These are phyloP conservation scores for Sequoia sempervirens DNA, from an alignment of 75 land plant genomes.

Conservation along the genomic window DNA sequence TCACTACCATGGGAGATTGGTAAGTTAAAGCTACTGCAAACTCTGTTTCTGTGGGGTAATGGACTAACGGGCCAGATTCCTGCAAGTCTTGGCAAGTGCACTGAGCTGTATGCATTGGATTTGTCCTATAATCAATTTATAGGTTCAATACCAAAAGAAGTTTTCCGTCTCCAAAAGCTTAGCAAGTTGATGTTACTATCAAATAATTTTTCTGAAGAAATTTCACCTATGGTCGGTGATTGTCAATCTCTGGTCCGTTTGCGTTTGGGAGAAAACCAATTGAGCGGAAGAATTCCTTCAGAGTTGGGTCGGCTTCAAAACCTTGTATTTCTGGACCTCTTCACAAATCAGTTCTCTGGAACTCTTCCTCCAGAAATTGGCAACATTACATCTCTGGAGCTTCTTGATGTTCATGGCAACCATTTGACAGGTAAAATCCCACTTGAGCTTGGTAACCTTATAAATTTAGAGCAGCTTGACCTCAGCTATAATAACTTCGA, in stretches of 20 bases:
- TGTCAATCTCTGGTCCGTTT: slow-evolving; percentile 60
- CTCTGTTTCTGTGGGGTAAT: slow-evolving; percentile 74
- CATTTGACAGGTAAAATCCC: slow-evolving; percentile 65
- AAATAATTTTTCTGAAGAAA: slow-evolving; percentile 51
- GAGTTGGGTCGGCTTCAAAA: slow-evolving; percentile 69
- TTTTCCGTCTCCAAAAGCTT: slow-evolving; percentile 61
- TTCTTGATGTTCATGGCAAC: slow-evolving; percentile 84
- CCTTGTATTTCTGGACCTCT: slow-evolving; percentile 74
- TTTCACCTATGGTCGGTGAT: slow-evolving; percentile 48
- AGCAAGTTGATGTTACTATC: slow-evolving; percentile 69
- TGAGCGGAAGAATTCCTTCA: slow-evolving; percentile 65
- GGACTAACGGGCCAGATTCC: slow-evolving; percentile 60
- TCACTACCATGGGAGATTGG: slow-evolving; percentile 61
- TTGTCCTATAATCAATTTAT: slow-evolving; percentile 65
- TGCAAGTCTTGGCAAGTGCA: slow-evolving; percentile 52
- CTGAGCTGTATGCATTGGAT: slow-evolving; percentile 59
- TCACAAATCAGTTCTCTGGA: slow-evolving; percentile 66
- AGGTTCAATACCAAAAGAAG: slow-evolving; percentile 61
- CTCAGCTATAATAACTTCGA: slow-evolving; percentile 67
- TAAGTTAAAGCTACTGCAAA: slow-evolving; percentile 46
- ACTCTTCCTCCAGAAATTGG: slow-evolving; percentile 51
- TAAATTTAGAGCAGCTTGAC: slow-evolving; percentile 72
- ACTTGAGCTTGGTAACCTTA: slow-evolving; percentile 45
- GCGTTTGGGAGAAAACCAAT: slow-evolving; percentile 75
- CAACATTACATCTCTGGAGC: slow-evolving; percentile 51